phyloP scores from a whole-genome alignment of 176 grass and related monocot species.

The Eragrostis curvula region DNA sequence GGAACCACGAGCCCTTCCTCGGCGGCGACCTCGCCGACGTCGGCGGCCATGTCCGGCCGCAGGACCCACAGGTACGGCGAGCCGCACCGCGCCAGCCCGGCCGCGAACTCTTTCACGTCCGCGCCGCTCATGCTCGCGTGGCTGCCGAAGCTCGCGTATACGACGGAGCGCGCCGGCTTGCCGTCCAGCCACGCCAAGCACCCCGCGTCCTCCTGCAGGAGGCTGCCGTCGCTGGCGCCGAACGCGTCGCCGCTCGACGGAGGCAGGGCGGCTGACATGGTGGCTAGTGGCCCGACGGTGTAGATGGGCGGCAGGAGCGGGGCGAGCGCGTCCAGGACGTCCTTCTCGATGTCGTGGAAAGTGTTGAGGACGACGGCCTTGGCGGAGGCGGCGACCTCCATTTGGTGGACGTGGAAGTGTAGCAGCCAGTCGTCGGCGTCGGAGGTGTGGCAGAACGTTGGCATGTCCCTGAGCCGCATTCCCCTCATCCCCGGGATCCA shows the following conservation, averaged over 20 bases:
- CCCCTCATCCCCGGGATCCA: constrained; percentile 51
- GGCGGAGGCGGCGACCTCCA: constrained; percentile 10
- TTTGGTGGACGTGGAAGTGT: constrained; percentile 2
- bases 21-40: neutral
- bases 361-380: constrained; percentile 57
- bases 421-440: constrained; percentile 34
- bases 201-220: constrained; percentile 33
- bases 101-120: constrained; percentile 21
- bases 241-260: neutral
- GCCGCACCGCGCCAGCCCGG: constrained; percentile 40
- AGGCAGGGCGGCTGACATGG: neutral
- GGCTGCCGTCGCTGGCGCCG: neutral
- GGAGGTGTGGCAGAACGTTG: constrained; percentile 37
- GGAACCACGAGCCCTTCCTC: constrained; percentile 22
- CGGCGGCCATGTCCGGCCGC: constrained; percentile 24
- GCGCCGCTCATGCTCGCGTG: neutral
- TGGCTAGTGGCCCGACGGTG: constrained; percentile 43
- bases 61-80: constrained; percentile 48
- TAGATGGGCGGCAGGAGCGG: constrained; percentile 40
- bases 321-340: constrained; percentile 43
- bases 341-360: constrained; percentile 47
- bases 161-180: constrained; percentile 22
- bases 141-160: constrained; percentile 57
- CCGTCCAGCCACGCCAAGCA: constrained; percentile 55
- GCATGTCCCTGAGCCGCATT: constrained; percentile 53